These are phyloP conservation scores for Mycosphaerella sp. DNA, from an alignment of 2,329 filamentous ascomycete species.

Conservation along the genomic window DNA sequence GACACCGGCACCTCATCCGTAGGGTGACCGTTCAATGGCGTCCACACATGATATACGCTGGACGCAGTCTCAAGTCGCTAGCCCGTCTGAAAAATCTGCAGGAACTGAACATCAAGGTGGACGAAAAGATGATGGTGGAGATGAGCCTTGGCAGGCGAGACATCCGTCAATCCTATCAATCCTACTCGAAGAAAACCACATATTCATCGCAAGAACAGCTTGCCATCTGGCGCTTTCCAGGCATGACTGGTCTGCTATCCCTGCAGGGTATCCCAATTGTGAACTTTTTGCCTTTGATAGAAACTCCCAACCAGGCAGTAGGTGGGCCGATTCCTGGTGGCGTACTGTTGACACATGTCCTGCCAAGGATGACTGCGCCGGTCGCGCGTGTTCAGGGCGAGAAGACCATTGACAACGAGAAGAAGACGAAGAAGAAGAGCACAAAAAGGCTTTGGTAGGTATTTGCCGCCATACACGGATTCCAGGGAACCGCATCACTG, in stretches of 20 bases:
- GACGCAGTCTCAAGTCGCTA: slow-evolving; percentile 1
- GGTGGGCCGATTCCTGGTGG: slow-evolving; percentile 29
- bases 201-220: slow-evolving; percentile 18
- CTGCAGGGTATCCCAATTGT: slow-evolving; percentile 19
- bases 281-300: slow-evolving; percentile 18
- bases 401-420: background rate
- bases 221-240: slow-evolving; percentile 14
- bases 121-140: slow-evolving; percentile 22
- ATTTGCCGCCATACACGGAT: background rate
- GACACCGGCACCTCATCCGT: background rate
- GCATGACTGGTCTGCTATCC: slow-evolving; percentile 21
- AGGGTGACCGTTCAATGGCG: slow-evolving; percentile 4
- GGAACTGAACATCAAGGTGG: slow-evolving; percentile 25
- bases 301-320: background rate
- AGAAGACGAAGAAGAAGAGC: background rate
- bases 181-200: background rate
- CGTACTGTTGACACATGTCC: slow-evolving; percentile 26
- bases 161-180: background rate
- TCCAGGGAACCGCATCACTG: background rate
- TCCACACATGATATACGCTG: background rate
- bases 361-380: slow-evolving; percentile 19
- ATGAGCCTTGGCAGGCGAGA: background rate
- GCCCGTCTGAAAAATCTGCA: slow-evolving; percentile 17
- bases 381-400: background rate
- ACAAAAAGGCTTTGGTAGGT: background rate